Base-by-base conservation (phyloP, 768 basidiomycete species). In the Hypholoma fasciculare region DNA sequence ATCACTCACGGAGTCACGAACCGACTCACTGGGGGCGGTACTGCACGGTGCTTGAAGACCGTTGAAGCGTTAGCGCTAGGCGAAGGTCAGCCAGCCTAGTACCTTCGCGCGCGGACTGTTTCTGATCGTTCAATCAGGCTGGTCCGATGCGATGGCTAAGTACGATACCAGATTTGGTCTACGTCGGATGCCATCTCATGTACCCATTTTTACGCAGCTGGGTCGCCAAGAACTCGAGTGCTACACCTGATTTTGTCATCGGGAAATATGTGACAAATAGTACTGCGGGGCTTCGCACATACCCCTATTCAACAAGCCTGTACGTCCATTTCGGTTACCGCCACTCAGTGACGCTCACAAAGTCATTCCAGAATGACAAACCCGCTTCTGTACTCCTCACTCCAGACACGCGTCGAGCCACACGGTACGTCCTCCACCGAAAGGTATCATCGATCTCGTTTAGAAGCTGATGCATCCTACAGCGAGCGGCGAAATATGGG, bases 61-160 rank as follows among this genome's bases (percentile, higher is more conserved):
- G 76, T 76, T 34, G 87, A 89, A 65, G 75, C 86, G 2, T 83
- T 84, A 19, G 87, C 87, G 13, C 79, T 89, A 79, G 87, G 86
- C 43, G 88, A 90, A 68, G 86, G 54, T 38, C 19, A 17, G 52
- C 6, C 7, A 43, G 9, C 13, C 1, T 53, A n/a, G n/a, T n/a
- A n/a, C n/a, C 7, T 19, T 12, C 27, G 9, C 12, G 17, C 23
- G 19, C 8, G 7, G 37, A 13, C 3, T 2, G 37, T 37, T 23
- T 37, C 23, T 23, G 23, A 23, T 4, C 23, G 23, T 6, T 17
- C 7, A 11, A 38, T 43, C 14, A 76, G 78, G 84, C 16, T 88
- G 86, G 85, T 82, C 82, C 3, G 86, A 87, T 69, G 78, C 78
- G 17, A 69, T 80, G 72, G 76, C 79, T 2, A 71, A 72, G 76